Evolutionary conservation across 148 eudicot genomes (phyloP).

Genomic region (Euryodendron excelsum): DNA sequence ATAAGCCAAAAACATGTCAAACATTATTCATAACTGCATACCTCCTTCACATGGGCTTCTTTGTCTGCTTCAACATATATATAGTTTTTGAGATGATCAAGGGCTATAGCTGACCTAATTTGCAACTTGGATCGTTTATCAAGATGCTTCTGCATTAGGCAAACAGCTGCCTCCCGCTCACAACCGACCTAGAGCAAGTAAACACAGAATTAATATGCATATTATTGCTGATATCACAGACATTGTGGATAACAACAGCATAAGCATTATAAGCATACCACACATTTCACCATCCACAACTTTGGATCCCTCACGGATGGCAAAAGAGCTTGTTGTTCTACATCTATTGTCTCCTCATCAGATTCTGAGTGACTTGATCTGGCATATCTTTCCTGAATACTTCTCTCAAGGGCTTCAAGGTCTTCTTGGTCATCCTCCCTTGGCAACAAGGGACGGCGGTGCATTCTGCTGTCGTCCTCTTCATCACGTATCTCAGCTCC

Average conservation of each 20-base stretch:
- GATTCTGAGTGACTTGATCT: slow-evolving; percentile 63
- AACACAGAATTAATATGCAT: slow-evolving; percentile 11
- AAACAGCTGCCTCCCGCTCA: slow-evolving; percentile 94
- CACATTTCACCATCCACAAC: slow-evolving; percentile 97
- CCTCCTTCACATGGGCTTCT: slow-evolving; percentile 98
- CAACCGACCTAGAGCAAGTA: slow-evolving; percentile 65
- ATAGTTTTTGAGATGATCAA: slow-evolving; percentile 90
- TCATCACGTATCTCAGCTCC: slow-evolving; percentile 63
- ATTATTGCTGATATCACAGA: neutral
- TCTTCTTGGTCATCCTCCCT: slow-evolving; percentile 91
- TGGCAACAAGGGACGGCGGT: slow-evolving; percentile 57
- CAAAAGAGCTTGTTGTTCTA: slow-evolving; percentile 94
- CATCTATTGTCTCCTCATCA: slow-evolving; percentile 92
- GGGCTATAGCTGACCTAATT: slow-evolving; percentile 83
- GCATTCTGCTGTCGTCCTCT: slow-evolving; percentile 54
- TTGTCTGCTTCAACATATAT: slow-evolving; percentile 94
- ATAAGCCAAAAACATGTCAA: neutral
- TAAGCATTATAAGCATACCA: slow-evolving; percentile 48
- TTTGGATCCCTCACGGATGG: slow-evolving; percentile 96
- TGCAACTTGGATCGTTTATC: slow-evolving; percentile 82
- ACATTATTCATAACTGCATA: slow-evolving; percentile 19
- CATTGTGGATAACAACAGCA: neutral
- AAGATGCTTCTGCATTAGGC: slow-evolving; percentile 88
- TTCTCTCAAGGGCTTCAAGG: slow-evolving; percentile 72
- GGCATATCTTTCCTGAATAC: slow-evolving; percentile 67